A percentile compares a stretch with the other conserved stretches of the same genome.
phyloP scores from a whole-genome alignment of 179 eudicot species.

The Monotropa hypopitys region DNA sequence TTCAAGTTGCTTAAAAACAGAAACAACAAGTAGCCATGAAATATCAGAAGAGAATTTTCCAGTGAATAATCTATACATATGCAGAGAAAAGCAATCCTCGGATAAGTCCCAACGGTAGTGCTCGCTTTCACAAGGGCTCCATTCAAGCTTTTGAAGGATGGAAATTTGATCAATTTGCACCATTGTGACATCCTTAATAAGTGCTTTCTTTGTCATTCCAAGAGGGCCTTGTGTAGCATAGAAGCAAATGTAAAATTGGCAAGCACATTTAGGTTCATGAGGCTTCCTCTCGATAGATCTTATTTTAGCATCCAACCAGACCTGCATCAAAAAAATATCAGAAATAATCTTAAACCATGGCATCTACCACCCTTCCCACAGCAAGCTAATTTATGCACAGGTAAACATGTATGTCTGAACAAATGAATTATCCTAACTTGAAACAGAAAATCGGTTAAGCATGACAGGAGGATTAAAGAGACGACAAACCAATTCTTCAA shows the following conservation, averaged over 20 bases:
- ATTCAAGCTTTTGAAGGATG: constrained; percentile 52
- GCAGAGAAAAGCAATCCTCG: constrained; percentile 56
- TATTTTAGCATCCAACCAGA: constrained; percentile 77
- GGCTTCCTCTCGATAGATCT: constrained; percentile 69
- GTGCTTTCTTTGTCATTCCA: constrained; percentile 30
- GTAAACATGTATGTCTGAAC: not conserved
- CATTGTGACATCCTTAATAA: constrained; percentile 36
- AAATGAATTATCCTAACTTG: not conserved
- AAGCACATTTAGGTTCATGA: constrained; percentile 49
- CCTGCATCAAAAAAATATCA: constrained; percentile 23
- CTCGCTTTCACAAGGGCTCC: constrained; percentile 42
- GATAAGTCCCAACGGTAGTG: constrained; percentile 62
- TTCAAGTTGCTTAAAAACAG: constrained; percentile 45
- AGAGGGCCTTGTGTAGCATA: constrained; percentile 38
- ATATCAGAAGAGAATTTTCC: constrained; percentile 63
- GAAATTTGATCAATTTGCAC: constrained; percentile 50
- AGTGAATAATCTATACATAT: constrained; percentile 38
- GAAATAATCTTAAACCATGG: not conserved
- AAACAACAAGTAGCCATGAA: constrained; percentile 63
- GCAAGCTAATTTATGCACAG: not conserved
- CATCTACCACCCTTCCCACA: not conserved
- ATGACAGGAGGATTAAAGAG: not conserved
- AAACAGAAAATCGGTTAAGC: not conserved
- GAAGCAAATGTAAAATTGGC: constrained; percentile 55
- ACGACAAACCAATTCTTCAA: not conserved